phyloP scores from a whole-genome alignment of 2,329 filamentous ascomycete species.

The Chaetothyriales sp. region DNA sequence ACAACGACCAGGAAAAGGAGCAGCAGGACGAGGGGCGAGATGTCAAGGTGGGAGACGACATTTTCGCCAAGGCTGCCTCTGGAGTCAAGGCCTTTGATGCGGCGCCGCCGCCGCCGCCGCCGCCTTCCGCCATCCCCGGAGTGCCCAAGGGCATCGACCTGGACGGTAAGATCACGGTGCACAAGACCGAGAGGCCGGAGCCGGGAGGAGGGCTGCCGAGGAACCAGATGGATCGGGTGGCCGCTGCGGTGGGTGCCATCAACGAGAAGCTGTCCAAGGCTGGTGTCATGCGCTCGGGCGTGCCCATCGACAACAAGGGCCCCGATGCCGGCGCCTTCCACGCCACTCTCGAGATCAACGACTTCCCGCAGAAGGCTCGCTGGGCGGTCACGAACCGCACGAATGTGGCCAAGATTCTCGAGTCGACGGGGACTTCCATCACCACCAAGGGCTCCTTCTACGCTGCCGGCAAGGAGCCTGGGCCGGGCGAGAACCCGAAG shows the following conservation, averaged over 20 bases:
- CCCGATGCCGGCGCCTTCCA: constrained; percentile 95
- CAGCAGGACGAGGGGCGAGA: constrained; percentile 53
- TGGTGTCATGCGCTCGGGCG: constrained; percentile 77
- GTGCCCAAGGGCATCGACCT: constrained; percentile 47
- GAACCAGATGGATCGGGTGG: constrained; percentile 70
- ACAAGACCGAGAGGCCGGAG: constrained; percentile 50
- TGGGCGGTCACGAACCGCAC: constrained; percentile 98
- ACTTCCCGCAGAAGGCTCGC: constrained; percentile 91
- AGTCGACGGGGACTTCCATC: constrained; percentile 87
- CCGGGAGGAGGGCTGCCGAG: constrained; percentile 29
- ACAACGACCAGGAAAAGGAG: constrained; percentile 57
- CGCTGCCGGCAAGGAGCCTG: constrained; percentile 63
- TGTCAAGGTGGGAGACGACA: constrained; percentile 46
- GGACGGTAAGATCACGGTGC: constrained; percentile 58
- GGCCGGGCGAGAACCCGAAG: constrained; percentile 66
- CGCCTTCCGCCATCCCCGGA: constrained; percentile 30
- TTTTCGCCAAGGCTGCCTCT: constrained; percentile 47
- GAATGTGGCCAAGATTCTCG: constrained; percentile 95
- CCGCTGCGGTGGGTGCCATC: constrained; percentile 81
- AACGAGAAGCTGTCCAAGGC: constrained; percentile 80
- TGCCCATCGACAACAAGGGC: constrained; percentile 95
- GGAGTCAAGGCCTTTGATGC: constrained; percentile 51
- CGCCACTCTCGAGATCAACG: constrained; percentile 95
- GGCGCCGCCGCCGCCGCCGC: no score
- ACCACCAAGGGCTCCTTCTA: constrained; percentile 96